Percentiles rank a stretch among this genome's conserved stretches.
Conservation (phyloP, 495 filamentous ascomycete genomes). For the Xylaria telfairii region DNA sequence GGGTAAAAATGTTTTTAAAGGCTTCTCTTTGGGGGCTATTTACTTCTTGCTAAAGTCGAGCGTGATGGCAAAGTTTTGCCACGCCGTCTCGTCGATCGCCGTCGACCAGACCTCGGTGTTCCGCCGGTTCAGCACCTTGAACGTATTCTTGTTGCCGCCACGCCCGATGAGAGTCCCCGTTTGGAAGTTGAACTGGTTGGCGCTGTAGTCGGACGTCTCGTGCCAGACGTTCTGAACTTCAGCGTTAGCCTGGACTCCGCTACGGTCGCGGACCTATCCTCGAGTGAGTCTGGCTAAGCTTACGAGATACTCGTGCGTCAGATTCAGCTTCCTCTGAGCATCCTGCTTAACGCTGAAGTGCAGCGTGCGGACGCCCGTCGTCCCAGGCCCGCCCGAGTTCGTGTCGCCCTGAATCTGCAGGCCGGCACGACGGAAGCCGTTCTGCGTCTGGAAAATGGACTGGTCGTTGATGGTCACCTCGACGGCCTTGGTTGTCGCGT, state of each 20-base stretch:
- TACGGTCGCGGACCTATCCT: not conserved
- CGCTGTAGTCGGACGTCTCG: slow-evolving; percentile 59
- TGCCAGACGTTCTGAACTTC: slow-evolving; percentile 58
- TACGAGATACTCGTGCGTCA: slow-evolving; percentile 61
- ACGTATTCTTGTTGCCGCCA: slow-evolving; percentile 49
- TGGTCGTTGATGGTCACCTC: slow-evolving; percentile 58
- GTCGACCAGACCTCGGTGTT: slow-evolving; percentile 57
- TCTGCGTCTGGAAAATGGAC: slow-evolving; percentile 60
- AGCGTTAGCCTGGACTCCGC: not conserved
- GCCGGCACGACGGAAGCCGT: slow-evolving; percentile 62
- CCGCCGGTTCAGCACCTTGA: slow-evolving; percentile 54
- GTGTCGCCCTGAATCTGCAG: slow-evolving; percentile 55
- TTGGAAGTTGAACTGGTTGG: slow-evolving; percentile 64
- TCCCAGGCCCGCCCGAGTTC: slow-evolving; percentile 55
- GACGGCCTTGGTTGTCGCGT: slow-evolving; percentile 44
- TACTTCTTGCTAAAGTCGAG: slow-evolving; percentile 59
- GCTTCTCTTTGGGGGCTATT: slow-evolving; percentile 9
- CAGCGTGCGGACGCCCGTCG: slow-evolving; percentile 56
- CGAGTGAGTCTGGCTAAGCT: not conserved
- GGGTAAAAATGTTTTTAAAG: not conserved
- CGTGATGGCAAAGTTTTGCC: slow-evolving; percentile 67
- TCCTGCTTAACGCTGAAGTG: slow-evolving; percentile 62
- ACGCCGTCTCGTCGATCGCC: slow-evolving; percentile 46
- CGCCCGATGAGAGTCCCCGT: slow-evolving; percentile 55
- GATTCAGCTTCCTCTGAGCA: slow-evolving; percentile 51